These are phyloP conservation scores for Leccinellum rugosiceps DNA, from an alignment of 768 basidiomycete genomes.

Conservation along the genomic window DNA sequence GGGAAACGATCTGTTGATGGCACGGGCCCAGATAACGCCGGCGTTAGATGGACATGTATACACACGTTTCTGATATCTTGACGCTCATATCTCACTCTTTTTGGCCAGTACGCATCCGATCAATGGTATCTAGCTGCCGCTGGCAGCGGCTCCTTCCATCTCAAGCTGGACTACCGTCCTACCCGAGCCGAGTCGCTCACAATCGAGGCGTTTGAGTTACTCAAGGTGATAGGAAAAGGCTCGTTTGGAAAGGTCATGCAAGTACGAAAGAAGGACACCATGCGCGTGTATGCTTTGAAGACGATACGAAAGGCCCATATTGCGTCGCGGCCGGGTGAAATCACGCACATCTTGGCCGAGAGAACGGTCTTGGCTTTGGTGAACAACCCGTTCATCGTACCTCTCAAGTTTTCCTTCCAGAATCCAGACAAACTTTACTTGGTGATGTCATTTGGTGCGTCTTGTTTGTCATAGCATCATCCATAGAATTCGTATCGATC, in stretches of 20 bases:
- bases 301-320: slow-evolving; percentile 98
- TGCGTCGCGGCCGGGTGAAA: slow-evolving; percentile 92
- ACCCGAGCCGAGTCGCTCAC: slow-evolving; percentile 78
- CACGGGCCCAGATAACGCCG: slow-evolving; percentile 87
- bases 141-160: slow-evolving; percentile 88
- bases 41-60: slow-evolving; percentile 74
- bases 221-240: slow-evolving; percentile 98
- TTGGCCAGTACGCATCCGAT: slow-evolving; percentile 70
- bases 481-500: slow-evolving; percentile 1
- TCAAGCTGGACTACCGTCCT: slow-evolving; percentile 93
- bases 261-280: slow-evolving; percentile 97
- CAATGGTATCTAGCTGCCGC: slow-evolving; percentile 86
- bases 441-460: slow-evolving; percentile 91
- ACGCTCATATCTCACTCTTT: slow-evolving; percentile 2
- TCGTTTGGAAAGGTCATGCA: slow-evolving; percentile 99
- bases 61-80: slow-evolving; percentile 3
- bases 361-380: slow-evolving; percentile 95
- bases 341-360: slow-evolving; percentile 97
- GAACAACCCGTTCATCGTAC: slow-evolving; percentile 98
- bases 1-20: slow-evolving; percentile 95
- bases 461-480: neutral
- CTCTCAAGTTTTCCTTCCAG: slow-evolving; percentile 99
- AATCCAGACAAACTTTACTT: slow-evolving; percentile 96
- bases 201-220: slow-evolving; percentile 95
- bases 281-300: slow-evolving; percentile 96